Evolutionary conservation across 768 basidiomycete species (phyloP).

Genomic region (Lyophyllum decastes): DNA sequence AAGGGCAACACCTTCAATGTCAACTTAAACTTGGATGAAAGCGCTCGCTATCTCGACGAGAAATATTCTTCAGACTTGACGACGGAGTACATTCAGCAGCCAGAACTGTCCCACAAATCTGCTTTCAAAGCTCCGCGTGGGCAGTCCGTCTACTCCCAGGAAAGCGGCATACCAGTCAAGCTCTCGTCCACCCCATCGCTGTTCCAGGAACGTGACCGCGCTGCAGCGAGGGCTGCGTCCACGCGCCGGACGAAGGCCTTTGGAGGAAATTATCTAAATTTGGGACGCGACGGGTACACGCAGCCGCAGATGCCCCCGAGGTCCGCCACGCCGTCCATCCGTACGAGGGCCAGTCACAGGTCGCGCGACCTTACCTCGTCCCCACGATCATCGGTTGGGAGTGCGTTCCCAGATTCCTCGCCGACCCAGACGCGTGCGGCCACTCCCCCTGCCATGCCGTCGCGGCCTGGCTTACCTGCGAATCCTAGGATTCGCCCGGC

Average conservation of each 20-base stretch:
- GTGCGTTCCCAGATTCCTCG: not conserved
- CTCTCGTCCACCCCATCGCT: constrained; percentile 17
- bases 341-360: not conserved
- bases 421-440: not conserved
- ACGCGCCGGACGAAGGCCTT: constrained; percentile 5
- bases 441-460: not conserved
- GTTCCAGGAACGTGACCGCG: constrained; percentile 12
- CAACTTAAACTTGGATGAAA: not conserved
- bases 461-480: not conserved
- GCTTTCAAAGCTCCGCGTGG: constrained; percentile 2
- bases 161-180: constrained; percentile 10
- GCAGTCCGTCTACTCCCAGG: constrained; percentile 16
- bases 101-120: constrained; percentile 3
- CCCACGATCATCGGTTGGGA: not conserved
- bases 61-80: constrained; percentile 2
- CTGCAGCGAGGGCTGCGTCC: not conserved
- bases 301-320: constrained; percentile 6
- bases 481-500: not conserved
- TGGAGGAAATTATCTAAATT: not conserved
- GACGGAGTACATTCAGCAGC: constrained; percentile 4
- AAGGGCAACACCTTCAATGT: constrained; percentile 16
- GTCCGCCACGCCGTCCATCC: not conserved
- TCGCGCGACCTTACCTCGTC: constrained; percentile 7
- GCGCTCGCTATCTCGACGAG: not conserved
- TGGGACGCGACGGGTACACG: constrained; percentile 2